phyloP scores from a whole-genome alignment of 164 flowering plant genomes.

The Sedum album region DNA sequence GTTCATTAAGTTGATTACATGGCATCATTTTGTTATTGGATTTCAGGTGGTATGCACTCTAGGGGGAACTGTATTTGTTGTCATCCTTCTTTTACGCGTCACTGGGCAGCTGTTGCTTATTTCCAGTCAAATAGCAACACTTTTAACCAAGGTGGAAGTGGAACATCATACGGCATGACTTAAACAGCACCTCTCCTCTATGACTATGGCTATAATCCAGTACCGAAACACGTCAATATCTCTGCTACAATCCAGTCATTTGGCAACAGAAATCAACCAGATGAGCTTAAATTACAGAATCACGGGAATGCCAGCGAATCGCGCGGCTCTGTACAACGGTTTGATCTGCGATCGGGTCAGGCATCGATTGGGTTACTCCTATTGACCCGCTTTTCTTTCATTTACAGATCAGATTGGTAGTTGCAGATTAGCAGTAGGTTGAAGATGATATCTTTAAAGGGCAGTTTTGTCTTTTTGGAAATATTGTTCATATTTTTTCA shows the following conservation, averaged over 20 bases:
- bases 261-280: neutral
- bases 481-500: no score
- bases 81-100: conserved; percentile 40
- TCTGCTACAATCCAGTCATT: neutral
- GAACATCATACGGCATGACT: conserved; percentile 28
- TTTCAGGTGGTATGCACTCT: conserved; percentile 49
- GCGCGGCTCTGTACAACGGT: no score
- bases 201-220: neutral
- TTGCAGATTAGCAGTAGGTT: no score
- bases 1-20: neutral
- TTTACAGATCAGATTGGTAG: no score
- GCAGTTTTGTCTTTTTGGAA: no score
- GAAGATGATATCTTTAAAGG: no score
- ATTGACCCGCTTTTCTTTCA: no score
- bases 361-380: no score
- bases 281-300: neutral
- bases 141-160: conserved; percentile 25
- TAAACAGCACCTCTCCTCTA: conserved; percentile 9
- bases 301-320: no score
- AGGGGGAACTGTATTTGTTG: conserved; percentile 45
- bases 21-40: neutral
- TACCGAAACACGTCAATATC: neutral
- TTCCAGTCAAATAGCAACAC: conserved; percentile 33
- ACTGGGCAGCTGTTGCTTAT: conserved; percentile 39
- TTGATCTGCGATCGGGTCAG: no score